Percentiles rank a stretch among this genome's conserved stretches.
These are phyloP conservation scores for Blastomyces gilchristii DNA, from an alignment of 2,329 filamentous ascomycete genomes.

Conservation along the genomic window DNA sequence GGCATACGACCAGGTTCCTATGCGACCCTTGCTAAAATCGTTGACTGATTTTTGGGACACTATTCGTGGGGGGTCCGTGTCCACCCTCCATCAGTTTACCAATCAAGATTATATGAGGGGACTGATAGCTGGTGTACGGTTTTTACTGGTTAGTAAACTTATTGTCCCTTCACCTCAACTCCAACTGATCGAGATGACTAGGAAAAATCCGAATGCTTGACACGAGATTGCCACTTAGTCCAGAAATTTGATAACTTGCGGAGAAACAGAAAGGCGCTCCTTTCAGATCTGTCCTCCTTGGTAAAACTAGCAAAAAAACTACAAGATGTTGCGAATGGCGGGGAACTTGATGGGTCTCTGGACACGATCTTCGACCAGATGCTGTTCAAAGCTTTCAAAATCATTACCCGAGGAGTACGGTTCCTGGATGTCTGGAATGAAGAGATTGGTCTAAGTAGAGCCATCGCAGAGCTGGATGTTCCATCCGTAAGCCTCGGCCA, in stretches of 20 bases:
- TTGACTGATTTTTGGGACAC: conserved; percentile 89
- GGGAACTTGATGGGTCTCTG: conserved; percentile 30
- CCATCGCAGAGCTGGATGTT: conserved; percentile 31
- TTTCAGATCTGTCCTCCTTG: conserved; percentile 79
- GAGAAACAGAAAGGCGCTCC: conserved; percentile 70
- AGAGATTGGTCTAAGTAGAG: conserved; percentile 37
- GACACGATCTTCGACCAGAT: conserved; percentile 69
- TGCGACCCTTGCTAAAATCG: conserved; percentile 74
- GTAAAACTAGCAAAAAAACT: conserved; percentile 82
- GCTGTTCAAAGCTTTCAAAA: conserved; percentile 85
- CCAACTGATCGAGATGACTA: conserved; percentile 31
- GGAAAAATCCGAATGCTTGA: conserved; percentile 84
- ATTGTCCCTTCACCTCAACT: neutral
- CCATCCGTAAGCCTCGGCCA: conserved; percentile 14
- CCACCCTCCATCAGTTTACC: conserved; percentile 67
- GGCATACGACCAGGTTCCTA: conserved; percentile 78
- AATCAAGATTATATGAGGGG: conserved; percentile 92
- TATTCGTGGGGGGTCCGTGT: conserved; percentile 64
- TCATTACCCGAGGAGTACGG: conserved; percentile 79
- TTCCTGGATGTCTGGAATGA: conserved; percentile 80
- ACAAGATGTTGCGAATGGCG: conserved; percentile 58
- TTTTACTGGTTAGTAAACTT: conserved; percentile 60
- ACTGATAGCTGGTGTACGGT: conserved; percentile 85
- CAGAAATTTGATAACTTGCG: conserved; percentile 66
- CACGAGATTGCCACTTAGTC: conserved; percentile 65